Conservation (phyloP, 176 grass and related monocot genomes). For the Phoenix roebelenii region DNA sequence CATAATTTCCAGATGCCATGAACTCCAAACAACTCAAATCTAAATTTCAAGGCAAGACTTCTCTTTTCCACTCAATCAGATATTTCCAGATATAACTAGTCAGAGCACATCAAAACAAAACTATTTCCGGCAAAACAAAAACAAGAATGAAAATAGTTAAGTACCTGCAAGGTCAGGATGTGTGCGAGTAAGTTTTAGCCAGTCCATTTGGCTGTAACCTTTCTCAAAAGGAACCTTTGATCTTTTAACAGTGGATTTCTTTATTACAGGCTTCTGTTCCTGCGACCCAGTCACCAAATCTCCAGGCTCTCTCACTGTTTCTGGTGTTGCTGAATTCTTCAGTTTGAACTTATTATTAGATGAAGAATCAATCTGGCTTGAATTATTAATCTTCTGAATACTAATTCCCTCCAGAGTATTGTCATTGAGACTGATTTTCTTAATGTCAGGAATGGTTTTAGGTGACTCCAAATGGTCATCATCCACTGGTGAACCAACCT, state of each 20-base stretch:
- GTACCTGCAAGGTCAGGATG: constrained; percentile 88
- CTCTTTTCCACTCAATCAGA: no score
- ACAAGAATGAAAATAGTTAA: not conserved
- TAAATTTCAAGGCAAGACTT: no score
- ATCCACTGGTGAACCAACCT: constrained; percentile 41
- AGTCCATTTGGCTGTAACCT: constrained; percentile 85
- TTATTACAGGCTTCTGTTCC: constrained; percentile 42
- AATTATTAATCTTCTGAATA: constrained; percentile 15
- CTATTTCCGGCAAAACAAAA: constrained; percentile 1
- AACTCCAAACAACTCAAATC: no score
- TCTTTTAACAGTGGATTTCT: constrained; percentile 34
- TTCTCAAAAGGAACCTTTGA: constrained; percentile 92
- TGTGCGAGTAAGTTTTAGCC: constrained; percentile 73
- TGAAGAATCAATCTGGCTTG: not conserved
- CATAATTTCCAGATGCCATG: no score
- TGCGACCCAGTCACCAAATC: constrained; percentile 13
- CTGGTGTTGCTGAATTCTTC: constrained; percentile 21
- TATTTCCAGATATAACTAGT: no score
- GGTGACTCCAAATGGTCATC: constrained; percentile 47
- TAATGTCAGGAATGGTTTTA: constrained; percentile 41
- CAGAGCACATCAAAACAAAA: no score
- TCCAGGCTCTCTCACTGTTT: not conserved
- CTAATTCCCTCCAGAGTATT: not conserved
- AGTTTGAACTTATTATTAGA: constrained; percentile 2
- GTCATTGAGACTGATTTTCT: constrained; percentile 50